phyloP scores from a whole-genome alignment of 116 monocot genomes.

The Cymodocea nodosa region DNA sequence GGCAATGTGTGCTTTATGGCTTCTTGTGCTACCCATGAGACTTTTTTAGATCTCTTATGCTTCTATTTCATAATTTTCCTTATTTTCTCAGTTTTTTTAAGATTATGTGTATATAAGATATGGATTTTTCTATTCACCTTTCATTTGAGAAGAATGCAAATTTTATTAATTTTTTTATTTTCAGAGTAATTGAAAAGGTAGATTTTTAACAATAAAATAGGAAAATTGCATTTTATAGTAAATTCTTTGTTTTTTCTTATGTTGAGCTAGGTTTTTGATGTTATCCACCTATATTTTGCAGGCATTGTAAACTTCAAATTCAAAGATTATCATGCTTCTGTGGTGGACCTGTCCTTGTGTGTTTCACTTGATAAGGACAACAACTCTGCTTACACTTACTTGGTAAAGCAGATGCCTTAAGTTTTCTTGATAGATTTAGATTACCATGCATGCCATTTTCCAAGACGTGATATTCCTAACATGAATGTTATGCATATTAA shows the following conservation, averaged over 20 bases:
- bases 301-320: constrained; percentile 90
- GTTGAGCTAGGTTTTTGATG: neutral
- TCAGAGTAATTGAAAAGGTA: too few relatives aligned
- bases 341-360: constrained; percentile 71
- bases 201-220: too few relatives aligned
- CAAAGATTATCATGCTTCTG: constrained; percentile 70
- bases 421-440: neutral
- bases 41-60: too few relatives aligned
- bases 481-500: neutral
- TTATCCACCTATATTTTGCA: constrained; percentile 14
- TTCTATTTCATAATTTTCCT: too few relatives aligned
- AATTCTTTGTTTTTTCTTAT: neutral
- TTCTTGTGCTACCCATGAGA: too few relatives aligned
- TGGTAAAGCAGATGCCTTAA: constrained; percentile 32
- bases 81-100: too few relatives aligned
- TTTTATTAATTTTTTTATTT: too few relatives aligned
- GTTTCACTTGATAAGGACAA: constrained; percentile 52
- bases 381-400: constrained; percentile 89
- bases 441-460: neutral
- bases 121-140: too few relatives aligned
- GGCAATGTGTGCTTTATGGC: too few relatives aligned
- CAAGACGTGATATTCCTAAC: neutral
- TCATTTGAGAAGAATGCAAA: too few relatives aligned
- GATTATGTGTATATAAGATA: too few relatives aligned
- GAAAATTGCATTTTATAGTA: neutral